Evolutionary conservation across 768 basidiomycete genomes (phyloP).

Genomic region (Boletus huronensis): DNA sequence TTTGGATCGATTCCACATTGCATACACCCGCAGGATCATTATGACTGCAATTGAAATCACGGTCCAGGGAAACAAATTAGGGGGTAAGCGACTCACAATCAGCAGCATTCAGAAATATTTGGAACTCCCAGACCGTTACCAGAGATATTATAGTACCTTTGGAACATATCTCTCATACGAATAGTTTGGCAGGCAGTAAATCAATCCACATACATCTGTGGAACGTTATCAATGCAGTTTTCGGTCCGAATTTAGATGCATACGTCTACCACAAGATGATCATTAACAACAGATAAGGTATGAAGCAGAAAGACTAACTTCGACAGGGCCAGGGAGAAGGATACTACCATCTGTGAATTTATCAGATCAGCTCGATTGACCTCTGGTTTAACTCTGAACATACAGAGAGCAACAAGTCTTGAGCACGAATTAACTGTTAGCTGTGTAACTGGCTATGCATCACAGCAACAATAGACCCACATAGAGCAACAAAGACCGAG

Average conservation of each 20-base stretch:
- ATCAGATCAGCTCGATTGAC: neutral
- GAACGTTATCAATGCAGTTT: no score
- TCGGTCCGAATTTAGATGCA: no score
- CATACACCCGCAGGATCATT: neutral
- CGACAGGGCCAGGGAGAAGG: neutral
- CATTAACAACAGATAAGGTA: no score
- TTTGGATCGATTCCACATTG: neutral
- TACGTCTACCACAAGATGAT: no score
- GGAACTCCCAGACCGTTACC: neutral
- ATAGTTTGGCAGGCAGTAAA: no score
- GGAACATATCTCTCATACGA: neutral
- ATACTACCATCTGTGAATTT: neutral
- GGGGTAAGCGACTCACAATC: neutral
- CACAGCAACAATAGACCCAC: neutral
- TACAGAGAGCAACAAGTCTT: no score
- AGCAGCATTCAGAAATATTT: neutral
- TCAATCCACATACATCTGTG: neutral
- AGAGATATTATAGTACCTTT: neutral
- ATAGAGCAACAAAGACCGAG: neutral
- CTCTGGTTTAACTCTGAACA: no score
- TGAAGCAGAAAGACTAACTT: no score
- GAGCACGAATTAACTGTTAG: no score
- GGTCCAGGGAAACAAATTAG: neutral
- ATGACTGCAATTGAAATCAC: neutral
- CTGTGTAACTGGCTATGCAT: neutral